Evolutionary conservation across 129 eudicot species (phyloP).

Genomic region (Tanacetum coccineum): DNA sequence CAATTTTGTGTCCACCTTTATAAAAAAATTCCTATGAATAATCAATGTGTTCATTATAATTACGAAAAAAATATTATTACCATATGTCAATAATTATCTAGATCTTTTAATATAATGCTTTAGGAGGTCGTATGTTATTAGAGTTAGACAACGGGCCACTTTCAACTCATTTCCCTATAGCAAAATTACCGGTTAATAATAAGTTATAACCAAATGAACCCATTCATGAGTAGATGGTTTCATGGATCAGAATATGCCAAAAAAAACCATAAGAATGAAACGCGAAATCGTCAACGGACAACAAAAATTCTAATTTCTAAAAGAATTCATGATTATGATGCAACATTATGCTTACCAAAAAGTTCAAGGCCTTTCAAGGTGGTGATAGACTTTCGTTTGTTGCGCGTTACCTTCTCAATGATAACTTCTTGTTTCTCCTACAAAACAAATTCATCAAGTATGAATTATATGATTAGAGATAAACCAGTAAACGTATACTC

Average conservation of each 20-base stretch:
- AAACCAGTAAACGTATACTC: neutral
- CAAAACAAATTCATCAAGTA: slow-evolving; percentile 20
- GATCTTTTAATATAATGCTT: too few relatives aligned
- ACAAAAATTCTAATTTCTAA: neutral
- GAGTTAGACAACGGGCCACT: neutral
- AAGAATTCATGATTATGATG: too few relatives aligned
- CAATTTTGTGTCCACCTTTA: too few relatives aligned
- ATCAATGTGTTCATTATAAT: too few relatives aligned
- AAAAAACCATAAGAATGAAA: neutral
- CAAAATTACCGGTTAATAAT: neutral
- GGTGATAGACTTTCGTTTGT: slow-evolving; percentile 85
- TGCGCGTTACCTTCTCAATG: slow-evolving; percentile 89
- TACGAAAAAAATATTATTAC: too few relatives aligned
- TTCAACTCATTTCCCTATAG: neutral
- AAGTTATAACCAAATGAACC: too few relatives aligned
- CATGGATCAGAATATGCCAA: neutral
- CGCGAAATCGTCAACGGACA: neutral
- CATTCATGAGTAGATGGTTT: neutral
- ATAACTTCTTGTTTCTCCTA: slow-evolving; percentile 92
- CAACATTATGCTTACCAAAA: slow-evolving; percentile 52
- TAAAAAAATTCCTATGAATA: too few relatives aligned
- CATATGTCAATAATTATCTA: too few relatives aligned
- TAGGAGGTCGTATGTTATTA: neutral
- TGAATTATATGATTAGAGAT: neutral
- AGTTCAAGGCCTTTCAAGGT: slow-evolving; percentile 83